Base-by-base conservation (phyloP, 805 yeast species). In the Lipomyces lipofer region DNA sequence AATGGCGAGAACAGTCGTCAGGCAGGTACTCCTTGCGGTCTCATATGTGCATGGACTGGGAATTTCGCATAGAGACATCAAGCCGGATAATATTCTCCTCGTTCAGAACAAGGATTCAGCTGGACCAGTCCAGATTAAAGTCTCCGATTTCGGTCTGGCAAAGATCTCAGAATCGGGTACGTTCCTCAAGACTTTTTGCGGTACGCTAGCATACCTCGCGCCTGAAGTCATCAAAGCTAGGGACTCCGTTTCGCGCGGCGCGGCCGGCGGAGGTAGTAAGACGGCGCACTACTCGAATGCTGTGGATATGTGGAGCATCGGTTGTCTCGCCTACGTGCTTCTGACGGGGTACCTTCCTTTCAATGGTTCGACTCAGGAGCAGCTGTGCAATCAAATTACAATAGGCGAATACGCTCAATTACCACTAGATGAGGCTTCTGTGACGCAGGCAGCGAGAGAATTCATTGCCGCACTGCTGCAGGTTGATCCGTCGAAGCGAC, bases 271-370 rank as follows among this genome's bases (percentile, higher is more conserved):
- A 63, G n/a, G n/a, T n/a, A n/a, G n/a, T n/a, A 19, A 21, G 66
- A 62, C 56, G 65, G 62, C 63, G 71, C 71, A 69, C 48, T 94
- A 94, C 66, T 88, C 97, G 1, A 84, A 86, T 35, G 77, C 88
- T 54, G 98, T 94, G 13, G 99, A 94, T 69, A 88, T 94, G 79
- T 94, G 99, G 99, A 89, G 97, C 1, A 77, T 94, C 52, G 99
- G 99, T 0, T 94, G 99, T 70, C 73, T 94, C 25, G 85, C 90
- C 0, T 94, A 90, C 72, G 99, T 94, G 3, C 82, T 92, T 22
- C 42, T 94, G 50, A 92, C 99, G 0, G 92, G 94, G 0, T 97
- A 89, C 76, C 74, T 92, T 57, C 99, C 99, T 6, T 94, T 94
- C 69, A 89, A 92, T 68, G 97, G 97, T 0, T 79, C 84, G 49